phyloP scores from a whole-genome alignment of 2,329 filamentous ascomycete species.

The Furcasterigmium furcatum region DNA sequence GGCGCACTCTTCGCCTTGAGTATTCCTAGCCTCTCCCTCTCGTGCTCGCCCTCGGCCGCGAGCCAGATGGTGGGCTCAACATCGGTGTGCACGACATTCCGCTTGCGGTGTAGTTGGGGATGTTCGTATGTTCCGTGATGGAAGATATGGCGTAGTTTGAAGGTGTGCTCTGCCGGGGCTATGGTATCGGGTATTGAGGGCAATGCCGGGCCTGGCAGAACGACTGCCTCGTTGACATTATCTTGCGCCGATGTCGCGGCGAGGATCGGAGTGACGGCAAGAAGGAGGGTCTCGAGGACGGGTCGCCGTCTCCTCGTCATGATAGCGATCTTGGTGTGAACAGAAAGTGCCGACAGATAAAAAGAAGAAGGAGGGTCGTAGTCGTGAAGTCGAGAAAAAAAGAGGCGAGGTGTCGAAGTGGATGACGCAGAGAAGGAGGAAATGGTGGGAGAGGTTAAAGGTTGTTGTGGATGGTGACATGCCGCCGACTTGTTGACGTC shows the following conservation, averaged over 20 bases:
- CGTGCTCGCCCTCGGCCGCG: slow-evolving; percentile 54
- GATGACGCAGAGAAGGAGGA: neutral
- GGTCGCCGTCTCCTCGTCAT: neutral
- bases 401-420: neutral
- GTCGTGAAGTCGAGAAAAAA: neutral
- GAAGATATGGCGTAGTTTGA: slow-evolving; percentile 82
- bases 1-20: slow-evolving; percentile 62
- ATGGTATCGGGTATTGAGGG: slow-evolving; percentile 31
- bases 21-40: slow-evolving; percentile 45
- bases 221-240: slow-evolving; percentile 35
- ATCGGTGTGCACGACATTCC: slow-evolving; percentile 62
- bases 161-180: slow-evolving; percentile 51
- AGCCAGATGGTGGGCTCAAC: slow-evolving; percentile 56
- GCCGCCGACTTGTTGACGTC: slow-evolving; percentile 1
- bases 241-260: slow-evolving; percentile 9
- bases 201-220: slow-evolving; percentile 35
- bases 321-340: neutral
- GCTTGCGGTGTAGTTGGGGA: slow-evolving; percentile 71
- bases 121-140: slow-evolving; percentile 84
- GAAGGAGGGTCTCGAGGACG: neutral
- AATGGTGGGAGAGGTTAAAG: neutral
- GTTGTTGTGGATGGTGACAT: neutral
- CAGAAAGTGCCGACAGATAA: too few relatives aligned
- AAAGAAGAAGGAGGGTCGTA: neutral
- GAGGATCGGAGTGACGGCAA: neutral